Base-by-base conservation (phyloP, 805 yeast species). In the Wickerhamiella vanderwaltii region DNA sequence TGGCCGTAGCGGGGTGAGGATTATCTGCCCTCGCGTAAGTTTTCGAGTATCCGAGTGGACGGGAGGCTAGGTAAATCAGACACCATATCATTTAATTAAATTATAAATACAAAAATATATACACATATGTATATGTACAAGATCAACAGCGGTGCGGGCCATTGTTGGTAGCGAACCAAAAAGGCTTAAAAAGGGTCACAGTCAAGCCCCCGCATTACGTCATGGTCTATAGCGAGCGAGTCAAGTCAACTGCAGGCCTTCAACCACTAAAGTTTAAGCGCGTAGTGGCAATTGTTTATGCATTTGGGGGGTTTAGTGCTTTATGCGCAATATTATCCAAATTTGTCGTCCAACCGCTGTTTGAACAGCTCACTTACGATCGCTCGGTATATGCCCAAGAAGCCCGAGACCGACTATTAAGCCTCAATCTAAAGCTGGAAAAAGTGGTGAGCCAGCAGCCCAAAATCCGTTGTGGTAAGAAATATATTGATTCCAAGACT, bases 291-390 rank as follows among this genome's bases (percentile, higher is more conserved):
- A 41, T 60, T 12, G 39, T 54, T 12, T 60, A 60, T 40, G 45
- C 50, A 11, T 60, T 55, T 43, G 63, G 62, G 1, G 63, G 64
- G 5, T 46, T 50, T 4, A 43, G 57, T 2, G 57, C 57, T 0
- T 41, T 55, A 15, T 30, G 52, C 6, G 58, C 54, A 6, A 29
- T 57, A 3, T 41, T 60, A 11, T 53, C 59, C 30, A 57, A 56
- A 41, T 50, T 56, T 36, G 49, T 60, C 15, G 43, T 58, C n/a
- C 44, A 45, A 22, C 64, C 64, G 26, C 54, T 60, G 36, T 51
- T 56, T 32, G 51, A 49, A 15, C 60, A 60, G 48, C 56, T 60
- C 9, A 50, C 59, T 4, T 49, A 20, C 23, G 60, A 56, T 40
- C 58, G 64, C 28, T 43, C 54, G n/a, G 48, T 49, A 13, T 54